Evolutionary conservation across 148 eudicot genomes (phyloP).

Genomic region (Rhododendron ovatum): DNA sequence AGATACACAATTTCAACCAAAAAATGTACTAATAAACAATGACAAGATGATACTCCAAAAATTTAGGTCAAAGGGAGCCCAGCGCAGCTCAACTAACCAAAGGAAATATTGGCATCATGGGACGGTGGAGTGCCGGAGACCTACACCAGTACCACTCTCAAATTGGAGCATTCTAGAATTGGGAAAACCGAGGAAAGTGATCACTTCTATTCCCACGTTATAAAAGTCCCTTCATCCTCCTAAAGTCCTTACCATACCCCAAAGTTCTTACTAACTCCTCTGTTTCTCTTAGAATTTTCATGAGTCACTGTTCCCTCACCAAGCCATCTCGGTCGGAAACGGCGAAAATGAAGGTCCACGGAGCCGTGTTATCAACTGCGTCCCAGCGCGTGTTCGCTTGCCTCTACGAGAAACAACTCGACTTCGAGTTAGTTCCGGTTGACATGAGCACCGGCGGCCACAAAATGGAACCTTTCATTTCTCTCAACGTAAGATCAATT

Average conservation of each 20-base stretch:
- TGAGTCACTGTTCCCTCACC: no score
- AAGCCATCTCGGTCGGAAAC: not conserved
- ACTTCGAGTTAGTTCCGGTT: conserved; percentile 33
- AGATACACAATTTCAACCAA: no score
- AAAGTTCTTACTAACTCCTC: not conserved
- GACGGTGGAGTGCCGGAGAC: not conserved
- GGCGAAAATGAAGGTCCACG: not conserved
- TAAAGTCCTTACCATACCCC: not conserved
- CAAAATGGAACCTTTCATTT: conserved; percentile 26
- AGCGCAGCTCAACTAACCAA: not conserved
- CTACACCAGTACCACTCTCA: not conserved
- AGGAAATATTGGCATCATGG: not conserved
- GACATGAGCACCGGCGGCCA: conserved; percentile 32
- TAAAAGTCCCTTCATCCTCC: not conserved
- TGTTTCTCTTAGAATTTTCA: not conserved
- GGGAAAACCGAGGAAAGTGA: no score
- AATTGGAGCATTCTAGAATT: no score
- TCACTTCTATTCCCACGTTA: not conserved
- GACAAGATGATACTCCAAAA: no score
- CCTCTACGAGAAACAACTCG: conserved; percentile 34
- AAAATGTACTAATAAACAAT: no score
- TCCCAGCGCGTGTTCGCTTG: conserved; percentile 25
- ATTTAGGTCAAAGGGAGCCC: no score
- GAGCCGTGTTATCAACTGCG: conserved; percentile 18
- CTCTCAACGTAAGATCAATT: conserved; percentile 27